These are phyloP conservation scores for Daldinia caldariorum DNA, from an alignment of 495 filamentous ascomycete genomes.

Conservation along the genomic window DNA sequence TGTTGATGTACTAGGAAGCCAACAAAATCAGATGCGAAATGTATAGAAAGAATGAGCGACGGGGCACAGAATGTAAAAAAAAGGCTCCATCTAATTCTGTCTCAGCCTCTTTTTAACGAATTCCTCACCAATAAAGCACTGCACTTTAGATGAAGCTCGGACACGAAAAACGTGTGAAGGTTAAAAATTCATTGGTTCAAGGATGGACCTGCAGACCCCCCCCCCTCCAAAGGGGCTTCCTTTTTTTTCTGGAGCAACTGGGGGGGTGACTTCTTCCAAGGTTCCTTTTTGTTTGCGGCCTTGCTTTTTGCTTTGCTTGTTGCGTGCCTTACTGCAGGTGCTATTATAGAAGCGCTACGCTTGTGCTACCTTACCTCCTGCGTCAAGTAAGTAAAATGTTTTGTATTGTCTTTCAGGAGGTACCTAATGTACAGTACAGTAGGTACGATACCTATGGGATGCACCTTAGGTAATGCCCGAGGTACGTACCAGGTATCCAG, in stretches of 20 bases:
- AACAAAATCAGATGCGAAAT: slow-evolving; percentile 29
- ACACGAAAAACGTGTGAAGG: slow-evolving; percentile 39
- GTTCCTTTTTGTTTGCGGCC: slow-evolving; percentile 25
- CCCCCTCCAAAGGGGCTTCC: slow-evolving; percentile 22
- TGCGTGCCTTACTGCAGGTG: slow-evolving; percentile 15
- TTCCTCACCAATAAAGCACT: slow-evolving; percentile 38
- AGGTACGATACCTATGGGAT: background rate
- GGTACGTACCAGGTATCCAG: too few species aligned
- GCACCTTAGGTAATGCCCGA: background rate
- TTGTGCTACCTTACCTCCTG: slow-evolving; percentile 6
- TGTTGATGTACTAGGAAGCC: slow-evolving; percentile 36
- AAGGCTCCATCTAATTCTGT: slow-evolving; percentile 40
- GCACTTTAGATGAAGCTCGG: slow-evolving; percentile 32
- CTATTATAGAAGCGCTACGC: slow-evolving; percentile 5
- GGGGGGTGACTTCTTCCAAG: slow-evolving; percentile 13
- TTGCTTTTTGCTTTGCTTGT: slow-evolving; percentile 5
- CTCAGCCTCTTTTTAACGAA: slow-evolving; percentile 35
- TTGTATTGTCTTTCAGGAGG: too few species aligned
- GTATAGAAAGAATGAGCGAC: slow-evolving; percentile 23
- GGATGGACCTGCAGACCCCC: slow-evolving; percentile 36
- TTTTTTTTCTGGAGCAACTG: slow-evolving; percentile 28
- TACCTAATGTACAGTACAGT: background rate
- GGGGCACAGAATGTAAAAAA: slow-evolving; percentile 28
- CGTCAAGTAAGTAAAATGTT: too few species aligned
- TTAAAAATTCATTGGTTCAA: slow-evolving; percentile 36